Percentiles rank a stretch among this genome's conserved stretches.
These are phyloP conservation scores for Paraphaeosphaeria minitans DNA, from an alignment of 2,329 filamentous ascomycete species.

Conservation along the genomic window DNA sequence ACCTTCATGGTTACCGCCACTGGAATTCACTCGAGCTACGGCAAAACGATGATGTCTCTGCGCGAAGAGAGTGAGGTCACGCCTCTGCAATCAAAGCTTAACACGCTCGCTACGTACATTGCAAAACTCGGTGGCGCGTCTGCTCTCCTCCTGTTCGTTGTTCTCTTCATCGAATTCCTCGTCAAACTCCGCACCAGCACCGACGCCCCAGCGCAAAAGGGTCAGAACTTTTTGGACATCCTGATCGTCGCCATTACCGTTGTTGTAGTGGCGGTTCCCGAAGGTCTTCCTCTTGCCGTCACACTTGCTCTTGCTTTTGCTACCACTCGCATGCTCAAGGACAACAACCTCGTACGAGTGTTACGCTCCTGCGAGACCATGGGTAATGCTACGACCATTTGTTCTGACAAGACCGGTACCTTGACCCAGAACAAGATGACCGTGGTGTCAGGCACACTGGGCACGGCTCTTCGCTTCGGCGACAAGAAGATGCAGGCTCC, in stretches of 20 bases:
- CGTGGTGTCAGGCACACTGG: constrained; percentile 73
- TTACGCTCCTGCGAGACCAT: constrained; percentile 72
- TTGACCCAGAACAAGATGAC: constrained; percentile 56
- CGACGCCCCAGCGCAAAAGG: constrained; percentile 71
- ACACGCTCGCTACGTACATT: constrained; percentile 78
- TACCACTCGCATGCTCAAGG: constrained; percentile 69
- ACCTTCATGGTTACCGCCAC: constrained; percentile 76
- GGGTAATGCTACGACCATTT: constrained; percentile 76
- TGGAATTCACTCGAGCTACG: constrained; percentile 74
- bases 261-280: constrained; percentile 71
- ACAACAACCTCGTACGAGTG: constrained; percentile 72
- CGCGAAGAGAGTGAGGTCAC: constrained; percentile 78
- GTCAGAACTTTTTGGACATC: constrained; percentile 69
- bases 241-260: constrained; percentile 70
- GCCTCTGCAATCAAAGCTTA: constrained; percentile 77
- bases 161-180: constrained; percentile 85
- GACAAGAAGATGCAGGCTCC: constrained; percentile 46
- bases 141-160: constrained; percentile 78
- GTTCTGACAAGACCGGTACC: constrained; percentile 64
- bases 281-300: constrained; percentile 69
- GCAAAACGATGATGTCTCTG: constrained; percentile 78
- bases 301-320: constrained; percentile 71
- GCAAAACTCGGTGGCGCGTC: constrained; percentile 78
- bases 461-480: constrained; percentile 62
- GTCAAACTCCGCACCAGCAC: constrained; percentile 64